These are phyloP conservation scores for Penicillium sp. DNA, from an alignment of 2,329 filamentous ascomycete genomes.

Conservation along the genomic window DNA sequence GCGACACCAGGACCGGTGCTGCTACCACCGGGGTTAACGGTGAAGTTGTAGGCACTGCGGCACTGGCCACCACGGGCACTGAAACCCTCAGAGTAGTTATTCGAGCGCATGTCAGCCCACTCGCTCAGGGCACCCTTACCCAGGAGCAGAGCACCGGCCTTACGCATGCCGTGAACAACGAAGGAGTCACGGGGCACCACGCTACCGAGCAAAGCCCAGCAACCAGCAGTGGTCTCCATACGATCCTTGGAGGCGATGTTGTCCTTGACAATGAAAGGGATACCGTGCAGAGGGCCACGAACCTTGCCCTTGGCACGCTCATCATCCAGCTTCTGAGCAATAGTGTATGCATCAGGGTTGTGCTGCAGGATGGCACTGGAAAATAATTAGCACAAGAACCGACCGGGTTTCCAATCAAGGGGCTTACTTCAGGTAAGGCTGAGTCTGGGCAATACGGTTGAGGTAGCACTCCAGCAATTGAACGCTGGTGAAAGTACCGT, in stretches of 20 bases:
- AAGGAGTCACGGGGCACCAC: constrained; percentile 68
- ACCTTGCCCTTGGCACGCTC: constrained; percentile 60
- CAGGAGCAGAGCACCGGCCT: constrained; percentile 67
- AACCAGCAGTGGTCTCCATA: constrained; percentile 74
- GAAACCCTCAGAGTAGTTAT: constrained; percentile 68
- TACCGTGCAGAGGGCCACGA: constrained; percentile 70
- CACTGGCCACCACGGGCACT: constrained; percentile 65
- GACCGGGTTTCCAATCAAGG: not conserved
- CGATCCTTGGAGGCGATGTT: constrained; percentile 65
- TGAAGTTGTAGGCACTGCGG: constrained; percentile 68
- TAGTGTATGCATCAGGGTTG: constrained; percentile 66
- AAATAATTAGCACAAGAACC: not conserved
- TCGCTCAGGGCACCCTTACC: constrained; percentile 72
- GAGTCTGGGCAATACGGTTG: constrained; percentile 60
- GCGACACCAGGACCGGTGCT: constrained; percentile 67
- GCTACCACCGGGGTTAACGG: constrained; percentile 67
- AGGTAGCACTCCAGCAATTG: constrained; percentile 65
- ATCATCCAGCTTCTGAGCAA: constrained; percentile 61
- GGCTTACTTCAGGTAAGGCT: constrained; percentile 63
- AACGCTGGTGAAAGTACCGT: constrained; percentile 58
- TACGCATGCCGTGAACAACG: constrained; percentile 62
- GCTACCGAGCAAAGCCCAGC: constrained; percentile 65
- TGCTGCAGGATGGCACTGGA: constrained; percentile 57
- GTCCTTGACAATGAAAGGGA: constrained; percentile 75
- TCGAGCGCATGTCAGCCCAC: constrained; percentile 72